A percentile compares a stretch with the other conserved stretches of the same genome.
Conservation (phyloP, 78 protist species). For the Protostelium mycophagum region DNA sequence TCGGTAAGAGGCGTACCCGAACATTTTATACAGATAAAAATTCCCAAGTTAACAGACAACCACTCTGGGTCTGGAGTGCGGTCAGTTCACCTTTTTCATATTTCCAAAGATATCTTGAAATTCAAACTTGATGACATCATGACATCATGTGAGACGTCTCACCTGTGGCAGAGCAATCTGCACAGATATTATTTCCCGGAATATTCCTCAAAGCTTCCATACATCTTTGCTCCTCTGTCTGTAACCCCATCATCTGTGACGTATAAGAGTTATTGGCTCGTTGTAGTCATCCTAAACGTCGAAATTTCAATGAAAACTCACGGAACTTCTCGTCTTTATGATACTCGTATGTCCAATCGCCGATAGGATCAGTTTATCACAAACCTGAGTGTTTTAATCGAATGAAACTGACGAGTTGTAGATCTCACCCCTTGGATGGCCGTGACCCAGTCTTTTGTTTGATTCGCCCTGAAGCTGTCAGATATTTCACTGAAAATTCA, state of each 20-base stretch:
- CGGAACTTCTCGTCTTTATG: neutral
- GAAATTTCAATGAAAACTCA: neutral
- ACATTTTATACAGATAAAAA: neutral
- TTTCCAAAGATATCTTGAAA: too few relatives aligned
- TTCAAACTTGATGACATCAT: too few relatives aligned
- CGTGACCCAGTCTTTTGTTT: neutral
- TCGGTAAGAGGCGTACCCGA: neutral
- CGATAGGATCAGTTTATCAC: neutral
- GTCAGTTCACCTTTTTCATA: too few relatives aligned
- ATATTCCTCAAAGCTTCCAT: neutral
- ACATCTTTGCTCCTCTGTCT: neutral
- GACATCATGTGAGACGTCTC: too few relatives aligned
- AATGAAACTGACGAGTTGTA: neutral
- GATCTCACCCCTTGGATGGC: neutral
- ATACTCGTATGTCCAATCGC: neutral
- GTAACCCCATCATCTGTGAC: neutral
- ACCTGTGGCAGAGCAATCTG: neutral
- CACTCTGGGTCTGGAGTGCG: neutral
- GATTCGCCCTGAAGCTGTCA: neutral
- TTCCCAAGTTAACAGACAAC: neutral
- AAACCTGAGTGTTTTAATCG: neutral
- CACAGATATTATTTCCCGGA: neutral
- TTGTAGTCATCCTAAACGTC: too few relatives aligned
- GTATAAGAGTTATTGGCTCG: neutral
- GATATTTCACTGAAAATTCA: neutral